Base-by-base conservation (phyloP, 306 rosid species). In the Pyrus communis region DNA sequence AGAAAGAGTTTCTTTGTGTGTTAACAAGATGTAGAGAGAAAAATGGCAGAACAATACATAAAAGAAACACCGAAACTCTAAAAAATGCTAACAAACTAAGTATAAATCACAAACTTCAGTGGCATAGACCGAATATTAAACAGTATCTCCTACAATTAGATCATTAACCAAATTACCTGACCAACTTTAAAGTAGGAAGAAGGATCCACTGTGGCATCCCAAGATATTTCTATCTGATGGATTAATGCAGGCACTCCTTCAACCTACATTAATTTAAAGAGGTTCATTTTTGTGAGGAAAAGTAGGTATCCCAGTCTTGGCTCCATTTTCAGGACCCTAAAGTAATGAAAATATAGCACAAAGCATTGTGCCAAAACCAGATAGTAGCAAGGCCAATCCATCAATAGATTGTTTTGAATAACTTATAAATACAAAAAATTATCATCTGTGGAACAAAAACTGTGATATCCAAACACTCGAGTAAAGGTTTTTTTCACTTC, bases 211-310 rank as follows among this genome's bases (percentile, higher is more conserved):
- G 92, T 88, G 81, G 87, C 89, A 84, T 95, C 99, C 99, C 99
- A 95, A 3, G 99, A 90, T 80, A 95, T 81, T 88, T 95, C 93
- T 67, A 97, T 80, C 89, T 90, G 99, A 83, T 89, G 97, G 85
- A 95, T 87, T 74, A 95, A 83, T 21, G 99, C 97, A 74, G 97
- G 84, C 57, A 92, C 93, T 78, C 89, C 97, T 75, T 92, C 97
- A 35, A 92, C 84, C 97, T 95, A 78, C 83, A 77, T 49, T n/a
- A 80, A 49, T 67, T 75, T 60, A 60, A 73, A 79, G 31, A 67
- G 35, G 52, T 76, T 60, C 58, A 72, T 70, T 52, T 35, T 72
- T 58, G 15, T 51, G 35, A 57, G 77, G 21, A 59, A 67, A 59
- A 9, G 7, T 57, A 59, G 61, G 70, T 77, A 63, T 68, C 76